phyloP scores from a whole-genome alignment of 768 basidiomycete species.

The Rhodotorula paludigena region DNA sequence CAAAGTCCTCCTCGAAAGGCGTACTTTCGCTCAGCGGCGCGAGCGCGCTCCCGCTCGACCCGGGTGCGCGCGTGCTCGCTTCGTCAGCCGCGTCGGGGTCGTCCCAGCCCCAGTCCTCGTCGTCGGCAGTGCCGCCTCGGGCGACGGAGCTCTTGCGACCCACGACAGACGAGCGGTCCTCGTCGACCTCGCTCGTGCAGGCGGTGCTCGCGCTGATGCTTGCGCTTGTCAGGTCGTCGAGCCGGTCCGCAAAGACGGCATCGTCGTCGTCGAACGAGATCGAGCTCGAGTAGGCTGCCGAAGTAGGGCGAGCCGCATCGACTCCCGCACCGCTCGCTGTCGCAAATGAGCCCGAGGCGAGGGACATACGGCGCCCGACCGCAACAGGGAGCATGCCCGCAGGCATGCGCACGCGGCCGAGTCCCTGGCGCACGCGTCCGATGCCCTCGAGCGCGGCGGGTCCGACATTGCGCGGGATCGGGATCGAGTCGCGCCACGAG shows the following conservation, averaged over 20 bases:
- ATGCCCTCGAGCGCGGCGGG: constrained; percentile 33
- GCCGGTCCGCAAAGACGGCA: constrained; percentile 37
- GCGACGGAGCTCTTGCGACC: neutral
- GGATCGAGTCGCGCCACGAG: constrained; percentile 32
- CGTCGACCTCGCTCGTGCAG: constrained; percentile 29
- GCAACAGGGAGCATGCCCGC: neutral
- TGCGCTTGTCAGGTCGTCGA: constrained; percentile 13
- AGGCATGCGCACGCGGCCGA: constrained; percentile 17
- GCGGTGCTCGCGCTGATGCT: constrained; percentile 16
- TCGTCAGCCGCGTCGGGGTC: constrained; percentile 3
- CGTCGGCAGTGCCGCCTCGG: neutral
- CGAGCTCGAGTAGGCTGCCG: constrained; percentile 20
- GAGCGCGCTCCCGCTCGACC: constrained; percentile 3
- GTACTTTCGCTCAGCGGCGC: neutral
- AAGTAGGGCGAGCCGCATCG: too few relatives aligned
- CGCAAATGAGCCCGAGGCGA: neutral
- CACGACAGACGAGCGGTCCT: neutral
- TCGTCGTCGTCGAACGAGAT: constrained; percentile 42
- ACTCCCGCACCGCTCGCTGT: neutral
- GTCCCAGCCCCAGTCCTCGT: constrained; percentile 29
- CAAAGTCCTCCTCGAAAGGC: constrained; percentile 36
- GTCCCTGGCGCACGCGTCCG: constrained; percentile 15
- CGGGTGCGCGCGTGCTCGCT: neutral
- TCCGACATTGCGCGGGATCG: constrained; percentile 4
- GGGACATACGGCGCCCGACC: neutral